Base-by-base conservation (phyloP, 2,329 filamentous ascomycete species). In the Aspergillus hortae region DNA sequence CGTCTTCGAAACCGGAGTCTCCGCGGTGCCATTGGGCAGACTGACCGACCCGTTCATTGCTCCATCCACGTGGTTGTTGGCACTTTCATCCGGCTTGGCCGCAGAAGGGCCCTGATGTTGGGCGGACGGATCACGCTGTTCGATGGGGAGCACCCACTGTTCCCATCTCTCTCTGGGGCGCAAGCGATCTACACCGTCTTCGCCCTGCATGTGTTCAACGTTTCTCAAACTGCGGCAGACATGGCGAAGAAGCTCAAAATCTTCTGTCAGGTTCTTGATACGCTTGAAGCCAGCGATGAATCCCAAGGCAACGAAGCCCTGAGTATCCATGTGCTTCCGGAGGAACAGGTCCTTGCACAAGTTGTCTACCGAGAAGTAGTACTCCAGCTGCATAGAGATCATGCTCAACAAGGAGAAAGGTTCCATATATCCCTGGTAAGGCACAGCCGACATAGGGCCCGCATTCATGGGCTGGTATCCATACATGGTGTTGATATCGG, bases 301-400 rank as follows among this genome's bases (percentile, higher is more conserved):
- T 32, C 81, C 79, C 47, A 99, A 75, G 46, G 84, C 85, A 12
- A 96, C 92, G 65, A 92, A 97, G 15, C 94, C 94, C 69, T 97
- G 89, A 1, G 88, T 89, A 67, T 99, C 92, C 94, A 99, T 97
- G 62, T 92, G 86, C 64, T 84, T 86, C 52, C 94, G 87, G 53
- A 99, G 79, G 71, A 85, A 97, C 65, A 89, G 80, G 66, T 99
- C 94, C 73, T 96, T 96, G 80, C 90, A 89, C 46, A 97, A 80
- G 68, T 99, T 99, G 65, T 96, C 89, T 25, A 96, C 82, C 0
- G 92, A 97, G 74, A 99, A 96, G 73, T 99, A 99, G 76, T 96
- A 99, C 65, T 96, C 90, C 76, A 82, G 67, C 65, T 86, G 85
- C 61, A 77, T 81, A 56, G 77, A 80, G 64, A 83, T 82, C 80